These are phyloP conservation scores for Russula virescens DNA, from an alignment of 768 basidiomycete species.

Conservation along the genomic window DNA sequence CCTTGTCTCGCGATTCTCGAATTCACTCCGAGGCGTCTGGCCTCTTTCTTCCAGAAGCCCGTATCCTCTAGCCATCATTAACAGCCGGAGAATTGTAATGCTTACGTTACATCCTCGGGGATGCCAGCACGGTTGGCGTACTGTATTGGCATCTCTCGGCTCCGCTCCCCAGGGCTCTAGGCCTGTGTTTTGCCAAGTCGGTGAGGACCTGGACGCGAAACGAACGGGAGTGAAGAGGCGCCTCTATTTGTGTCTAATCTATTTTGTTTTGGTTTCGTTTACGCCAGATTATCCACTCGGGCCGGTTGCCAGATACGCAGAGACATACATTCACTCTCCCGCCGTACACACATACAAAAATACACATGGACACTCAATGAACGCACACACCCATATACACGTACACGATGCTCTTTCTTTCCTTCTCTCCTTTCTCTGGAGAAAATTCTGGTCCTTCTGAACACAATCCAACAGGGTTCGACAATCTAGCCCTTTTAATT, in stretches of 20 bases:
- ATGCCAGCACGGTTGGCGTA: neutral
- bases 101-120: constrained; percentile 5
- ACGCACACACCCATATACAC: neutral
- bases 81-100: neutral
- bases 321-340: neutral
- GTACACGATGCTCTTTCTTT: neutral
- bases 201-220: neutral
- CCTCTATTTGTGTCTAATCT: no score
- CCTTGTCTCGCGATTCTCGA: neutral
- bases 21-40: no score
- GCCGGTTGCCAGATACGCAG: neutral
- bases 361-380: neutral
- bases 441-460: no score
- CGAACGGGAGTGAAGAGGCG: neutral
- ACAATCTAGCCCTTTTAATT: no score
- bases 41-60: neutral
- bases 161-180: no score
- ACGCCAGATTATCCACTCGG: neutral
- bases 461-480: no score
- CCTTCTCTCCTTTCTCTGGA: no score
- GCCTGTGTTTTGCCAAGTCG: no score
- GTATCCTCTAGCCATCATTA: neutral
- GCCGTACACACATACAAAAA: neutral
- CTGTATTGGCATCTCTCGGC: no score
- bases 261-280: no score